Evolutionary conservation across 768 basidiomycete species (phyloP), one percentile per base, ranked within the genome.

Genomic region (Leccinum obscurum): DNA sequence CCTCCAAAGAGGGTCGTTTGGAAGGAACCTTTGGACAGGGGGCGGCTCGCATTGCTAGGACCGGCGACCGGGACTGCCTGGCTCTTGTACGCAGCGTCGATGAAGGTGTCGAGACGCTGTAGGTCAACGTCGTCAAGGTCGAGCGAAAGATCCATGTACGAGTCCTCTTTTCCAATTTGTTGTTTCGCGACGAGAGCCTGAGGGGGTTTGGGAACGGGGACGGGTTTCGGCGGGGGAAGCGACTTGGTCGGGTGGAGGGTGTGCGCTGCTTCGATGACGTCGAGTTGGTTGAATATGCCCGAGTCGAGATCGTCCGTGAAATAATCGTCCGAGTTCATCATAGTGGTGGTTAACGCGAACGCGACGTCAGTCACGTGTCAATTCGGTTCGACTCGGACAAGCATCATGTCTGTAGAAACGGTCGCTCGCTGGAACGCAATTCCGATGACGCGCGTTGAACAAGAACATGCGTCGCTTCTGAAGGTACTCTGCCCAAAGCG

Each of bases 251-350:
- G 55, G 58, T 61, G 52, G 54, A 59, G 56, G 52, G 55, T 48
- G 50, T 84, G 79, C 15, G 83, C 80, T 10, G 88, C 85, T 75
- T 93, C 90, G 50, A 93, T 86, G 20, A 83, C 80, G 67, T 90
- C 87, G 24, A 93, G 78, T 67, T 88, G 80, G 39, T 80, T 74
- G 7, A 91, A 67, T 3, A 83, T 80, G 37, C 80, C 82, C 49
- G 81, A 81, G 72, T 91, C 82, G 41, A 88, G 65, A 4, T 88
- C 87, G 62, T 85, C 85, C 62, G 84, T 83, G 69, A 89, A 92
- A 68, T 86, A 90, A 46, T 81, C 86, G 76, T 90, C 90, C 37
- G 88, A 90, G 77, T 85, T 89, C 89, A 92, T 90, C 62, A 66
- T 63, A 30, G 8, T 14, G 57, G 28, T 30, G 9, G 30, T 30